phyloP scores from a whole-genome alignment of 495 filamentous ascomycete genomes.

The Cairneyella variabilis region DNA sequence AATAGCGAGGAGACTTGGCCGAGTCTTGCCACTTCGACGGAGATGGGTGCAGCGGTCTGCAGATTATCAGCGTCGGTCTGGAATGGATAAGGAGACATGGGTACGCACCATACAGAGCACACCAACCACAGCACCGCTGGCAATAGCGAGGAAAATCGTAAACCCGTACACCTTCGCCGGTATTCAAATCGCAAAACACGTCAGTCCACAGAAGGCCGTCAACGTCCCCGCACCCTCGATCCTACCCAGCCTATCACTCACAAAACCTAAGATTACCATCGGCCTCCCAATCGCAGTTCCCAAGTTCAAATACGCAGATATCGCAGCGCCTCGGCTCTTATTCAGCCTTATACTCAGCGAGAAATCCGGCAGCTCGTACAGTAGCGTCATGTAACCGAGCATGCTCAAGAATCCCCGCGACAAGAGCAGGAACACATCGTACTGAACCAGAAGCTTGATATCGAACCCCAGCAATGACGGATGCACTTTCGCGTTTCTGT shows the following conservation, averaged over 20 bases:
- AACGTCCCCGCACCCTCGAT: conserved; percentile 62
- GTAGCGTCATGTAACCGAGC: conserved; percentile 67
- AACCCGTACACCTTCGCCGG: conserved; percentile 58
- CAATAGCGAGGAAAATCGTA: conserved; percentile 63
- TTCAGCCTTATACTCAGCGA: conserved; percentile 58
- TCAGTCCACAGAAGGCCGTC: conserved; percentile 57
- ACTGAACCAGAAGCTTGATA: conserved; percentile 52
- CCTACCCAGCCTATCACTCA: conserved; percentile 61
- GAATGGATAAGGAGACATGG: background rate
- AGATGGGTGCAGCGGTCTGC: conserved; percentile 60
- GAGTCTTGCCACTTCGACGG: conserved; percentile 73
- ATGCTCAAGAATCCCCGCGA: conserved; percentile 68
- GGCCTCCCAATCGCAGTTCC: conserved; percentile 59
- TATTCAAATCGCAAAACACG: conserved; percentile 66
- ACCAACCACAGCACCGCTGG: conserved; percentile 64
- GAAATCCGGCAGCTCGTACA: conserved; percentile 72
- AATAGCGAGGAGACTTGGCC: conserved; percentile 64
- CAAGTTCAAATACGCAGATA: conserved; percentile 70
- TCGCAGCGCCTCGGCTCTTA: conserved; percentile 61
- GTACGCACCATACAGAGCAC: conserved; percentile 57
- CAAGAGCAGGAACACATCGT: conserved; percentile 61
- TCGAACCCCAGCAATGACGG: conserved; percentile 63
- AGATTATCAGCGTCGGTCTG: background rate
- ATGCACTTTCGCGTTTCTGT: conserved; percentile 65
- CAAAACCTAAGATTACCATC: conserved; percentile 61